Percentiles rank a stretch among this genome's conserved stretches.
These are phyloP conservation scores for Platanthera guangdongensis DNA, from an alignment of 106 monocot genomes.

Conservation along the genomic window DNA sequence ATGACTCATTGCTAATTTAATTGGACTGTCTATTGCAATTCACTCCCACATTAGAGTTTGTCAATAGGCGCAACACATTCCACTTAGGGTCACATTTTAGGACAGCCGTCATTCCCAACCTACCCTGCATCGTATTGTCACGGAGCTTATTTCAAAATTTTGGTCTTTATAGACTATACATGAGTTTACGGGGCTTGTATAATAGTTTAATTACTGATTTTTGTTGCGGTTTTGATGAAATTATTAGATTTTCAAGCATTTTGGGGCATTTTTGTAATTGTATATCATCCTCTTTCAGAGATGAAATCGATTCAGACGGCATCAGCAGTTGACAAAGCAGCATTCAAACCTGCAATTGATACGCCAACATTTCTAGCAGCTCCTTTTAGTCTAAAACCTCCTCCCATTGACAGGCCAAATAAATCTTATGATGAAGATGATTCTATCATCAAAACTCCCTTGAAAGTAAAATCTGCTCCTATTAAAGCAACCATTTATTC, in stretches of 20 bases:
- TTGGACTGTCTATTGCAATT: too few relatives aligned
- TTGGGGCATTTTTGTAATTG: neutral
- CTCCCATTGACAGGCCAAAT: slow-evolving; percentile 26
- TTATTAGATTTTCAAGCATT: neutral
- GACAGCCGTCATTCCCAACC: too few relatives aligned
- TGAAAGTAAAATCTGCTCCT: slow-evolving; percentile 12
- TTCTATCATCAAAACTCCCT: slow-evolving; percentile 15
- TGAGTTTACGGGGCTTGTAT: neutral
- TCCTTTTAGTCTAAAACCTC: slow-evolving; percentile 48
- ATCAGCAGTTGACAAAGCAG: slow-evolving; percentile 14
- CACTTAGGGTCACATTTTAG: too few relatives aligned
- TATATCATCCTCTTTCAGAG: slow-evolving; percentile 20
- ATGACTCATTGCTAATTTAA: too few relatives aligned
- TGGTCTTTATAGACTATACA: neutral
- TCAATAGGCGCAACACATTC: too few relatives aligned
- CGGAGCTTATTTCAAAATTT: neutral
- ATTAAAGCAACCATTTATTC: slow-evolving; percentile 41
- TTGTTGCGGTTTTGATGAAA: neutral
- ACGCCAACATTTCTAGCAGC: slow-evolving; percentile 14
- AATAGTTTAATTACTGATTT: neutral
- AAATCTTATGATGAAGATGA: slow-evolving; percentile 57
- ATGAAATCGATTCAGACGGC: slow-evolving; percentile 33
- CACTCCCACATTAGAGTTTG: too few relatives aligned
- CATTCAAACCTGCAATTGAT: slow-evolving; percentile 10
- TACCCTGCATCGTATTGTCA: neutral